Conservation (phyloP, 2,329 filamentous ascomycete species). For the Cercospora sp. region DNA sequence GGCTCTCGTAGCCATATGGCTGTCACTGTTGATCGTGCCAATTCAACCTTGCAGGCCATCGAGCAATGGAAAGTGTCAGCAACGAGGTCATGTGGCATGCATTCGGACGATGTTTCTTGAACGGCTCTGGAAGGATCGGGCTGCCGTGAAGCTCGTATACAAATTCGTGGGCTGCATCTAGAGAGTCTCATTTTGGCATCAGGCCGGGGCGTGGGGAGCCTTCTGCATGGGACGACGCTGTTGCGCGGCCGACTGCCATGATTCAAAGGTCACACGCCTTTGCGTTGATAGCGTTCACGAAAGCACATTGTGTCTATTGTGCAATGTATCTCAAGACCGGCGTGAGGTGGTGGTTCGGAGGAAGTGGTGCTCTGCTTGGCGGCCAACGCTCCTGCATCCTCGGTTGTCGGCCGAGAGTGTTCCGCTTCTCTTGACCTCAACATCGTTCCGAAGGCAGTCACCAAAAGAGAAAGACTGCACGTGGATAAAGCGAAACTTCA, state of each 20-base stretch:
- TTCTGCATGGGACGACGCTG: neutral
- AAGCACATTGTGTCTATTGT: neutral
- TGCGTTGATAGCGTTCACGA: neutral
- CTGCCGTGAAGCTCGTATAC: neutral
- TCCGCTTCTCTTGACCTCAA: neutral
- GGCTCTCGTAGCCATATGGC: neutral
- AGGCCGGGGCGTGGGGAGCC: neutral
- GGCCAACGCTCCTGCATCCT: neutral
- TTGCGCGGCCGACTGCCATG: neutral
- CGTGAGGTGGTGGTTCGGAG: neutral
- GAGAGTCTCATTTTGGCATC: neutral
- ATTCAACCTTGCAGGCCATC: neutral
- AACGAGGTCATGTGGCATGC: neutral
- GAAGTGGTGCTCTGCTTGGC: neutral
- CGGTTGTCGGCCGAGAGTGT: neutral
- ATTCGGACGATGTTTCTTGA: neutral
- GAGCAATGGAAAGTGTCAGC: neutral
- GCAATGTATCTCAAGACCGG: neutral
- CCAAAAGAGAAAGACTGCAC: neutral
- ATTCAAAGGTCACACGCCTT: too few relatives aligned
- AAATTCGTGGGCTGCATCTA: neutral
- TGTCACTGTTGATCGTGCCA: neutral
- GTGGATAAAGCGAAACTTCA: neutral
- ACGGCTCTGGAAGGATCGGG: neutral
- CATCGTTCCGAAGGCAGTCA: neutral